Conservation (phyloP, 192 early-diverging fungal genomes). For the Rhizophagus sp. region DNA sequence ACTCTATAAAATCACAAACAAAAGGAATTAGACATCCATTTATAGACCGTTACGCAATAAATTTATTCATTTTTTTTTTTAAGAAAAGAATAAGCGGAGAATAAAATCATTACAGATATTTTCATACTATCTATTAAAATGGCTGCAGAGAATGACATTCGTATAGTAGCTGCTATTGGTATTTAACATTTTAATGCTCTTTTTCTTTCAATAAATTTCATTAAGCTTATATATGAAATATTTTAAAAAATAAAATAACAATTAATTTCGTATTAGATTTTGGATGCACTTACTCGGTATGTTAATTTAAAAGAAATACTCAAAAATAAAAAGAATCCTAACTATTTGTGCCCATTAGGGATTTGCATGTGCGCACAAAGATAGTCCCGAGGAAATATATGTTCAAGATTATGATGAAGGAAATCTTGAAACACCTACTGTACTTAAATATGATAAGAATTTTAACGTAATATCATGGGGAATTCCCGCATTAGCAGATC, state of each 20-base stretch:
- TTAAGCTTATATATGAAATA: background rate
- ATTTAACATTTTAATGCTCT: background rate
- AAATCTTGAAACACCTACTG: background rate
- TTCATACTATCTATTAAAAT: background rate
- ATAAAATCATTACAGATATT: background rate
- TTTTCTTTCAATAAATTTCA: background rate
- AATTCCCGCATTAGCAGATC: background rate
- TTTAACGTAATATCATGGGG: slow-evolving; percentile 5
- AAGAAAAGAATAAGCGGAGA: too few species aligned
- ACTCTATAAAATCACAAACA: too few species aligned
- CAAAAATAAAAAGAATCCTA: background rate
- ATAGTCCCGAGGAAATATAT: background rate
- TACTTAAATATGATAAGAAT: background rate
- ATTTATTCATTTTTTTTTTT: too few species aligned
- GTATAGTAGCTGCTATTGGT: background rate
- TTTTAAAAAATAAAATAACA: too few species aligned
- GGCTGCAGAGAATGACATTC: background rate
- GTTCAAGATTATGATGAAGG: background rate
- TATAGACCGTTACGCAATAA: too few species aligned
- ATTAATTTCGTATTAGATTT: background rate
- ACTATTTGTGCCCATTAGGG: background rate
- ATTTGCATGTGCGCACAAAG: background rate
- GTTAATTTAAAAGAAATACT: too few species aligned
- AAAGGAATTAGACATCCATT: too few species aligned
- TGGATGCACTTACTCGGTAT: slow-evolving; percentile 7